Evolutionary conservation across 495 filamentous ascomycete species (phyloP).

Genomic region (Cenococcum geophilum): DNA sequence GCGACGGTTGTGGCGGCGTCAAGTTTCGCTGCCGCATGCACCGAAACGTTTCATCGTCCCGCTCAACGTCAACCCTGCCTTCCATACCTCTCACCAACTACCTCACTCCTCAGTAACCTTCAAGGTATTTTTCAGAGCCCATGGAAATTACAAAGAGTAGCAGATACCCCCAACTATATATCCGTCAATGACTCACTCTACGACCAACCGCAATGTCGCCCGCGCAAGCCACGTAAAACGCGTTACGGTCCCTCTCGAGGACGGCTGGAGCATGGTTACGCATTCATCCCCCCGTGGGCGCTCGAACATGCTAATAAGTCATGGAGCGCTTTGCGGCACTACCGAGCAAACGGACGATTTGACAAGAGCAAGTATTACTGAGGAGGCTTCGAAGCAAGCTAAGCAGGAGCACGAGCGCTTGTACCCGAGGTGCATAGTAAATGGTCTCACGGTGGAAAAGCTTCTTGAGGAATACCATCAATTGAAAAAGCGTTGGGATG

Average conservation of each 20-base stretch:
- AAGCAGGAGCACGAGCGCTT: neutral
- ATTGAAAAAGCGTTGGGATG: slow-evolving; percentile 7
- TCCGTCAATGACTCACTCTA: neutral
- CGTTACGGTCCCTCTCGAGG: neutral
- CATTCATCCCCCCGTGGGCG: neutral
- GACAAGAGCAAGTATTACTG: neutral
- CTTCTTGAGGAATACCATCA: slow-evolving; percentile 10
- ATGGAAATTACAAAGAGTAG: neutral
- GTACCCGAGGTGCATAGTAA: slow-evolving; percentile 4
- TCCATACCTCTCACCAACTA: no score
- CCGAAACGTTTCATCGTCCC: neutral
- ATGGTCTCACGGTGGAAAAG: slow-evolving; percentile 16
- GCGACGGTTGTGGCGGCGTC: no score
- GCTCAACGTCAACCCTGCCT: neutral
- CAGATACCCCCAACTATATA: neutral
- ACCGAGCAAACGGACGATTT: neutral
- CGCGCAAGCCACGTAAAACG: slow-evolving; percentile 1
- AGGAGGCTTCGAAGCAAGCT: neutral
- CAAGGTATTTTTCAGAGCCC: no score
- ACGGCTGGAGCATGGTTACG: neutral
- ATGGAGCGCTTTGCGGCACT: neutral
- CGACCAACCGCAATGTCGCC: neutral
- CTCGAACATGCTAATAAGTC: neutral
- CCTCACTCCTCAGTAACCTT: no score
- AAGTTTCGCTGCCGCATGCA: neutral